A percentile compares a stretch with the other conserved stretches of the same genome.
These are phyloP conservation scores for Aspergillus avenaceus DNA, from an alignment of 495 filamentous ascomycete genomes.

Conservation along the genomic window DNA sequence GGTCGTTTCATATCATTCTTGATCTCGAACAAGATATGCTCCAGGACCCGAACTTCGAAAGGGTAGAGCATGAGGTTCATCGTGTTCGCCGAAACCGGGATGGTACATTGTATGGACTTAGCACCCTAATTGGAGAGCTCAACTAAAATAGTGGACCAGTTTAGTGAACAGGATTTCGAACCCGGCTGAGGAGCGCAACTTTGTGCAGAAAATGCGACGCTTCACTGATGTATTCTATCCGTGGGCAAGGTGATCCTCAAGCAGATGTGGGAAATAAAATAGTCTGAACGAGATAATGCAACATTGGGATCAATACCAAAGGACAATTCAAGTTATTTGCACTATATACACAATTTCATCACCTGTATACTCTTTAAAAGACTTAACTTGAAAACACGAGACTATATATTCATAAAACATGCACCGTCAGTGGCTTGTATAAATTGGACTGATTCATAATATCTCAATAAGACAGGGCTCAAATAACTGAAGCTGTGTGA, in stretches of 20 bases:
- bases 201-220: conserved; percentile 2
- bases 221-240: conserved; percentile 7
- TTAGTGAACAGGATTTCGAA: background rate
- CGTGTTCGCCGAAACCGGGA: conserved; percentile 4
- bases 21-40: conserved; percentile 2
- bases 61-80: conserved; percentile 8
- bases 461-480: too few relatives aligned
- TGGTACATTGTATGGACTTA: conserved; percentile 2
- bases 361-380: too few relatives aligned
- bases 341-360: too few relatives aligned
- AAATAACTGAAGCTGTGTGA: too few relatives aligned
- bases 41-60: conserved; percentile 1
- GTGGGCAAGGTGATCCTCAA: conserved; percentile 4
- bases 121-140: background rate
- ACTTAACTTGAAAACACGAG: too few relatives aligned
- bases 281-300: too few relatives aligned
- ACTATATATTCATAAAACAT: too few relatives aligned
- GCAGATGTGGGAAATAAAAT: too few relatives aligned
- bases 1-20: conserved; percentile 6
- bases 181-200: conserved; percentile 1
- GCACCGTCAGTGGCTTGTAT: too few relatives aligned
- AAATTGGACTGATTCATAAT: too few relatives aligned
- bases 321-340: too few relatives aligned
- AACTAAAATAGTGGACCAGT: background rate
- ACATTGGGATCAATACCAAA: too few relatives aligned